A percentile compares a stretch with the other conserved stretches of the same genome.
phyloP scores from a whole-genome alignment of 2,329 filamentous ascomycete genomes.

The Pseudocercospora fuligena region DNA sequence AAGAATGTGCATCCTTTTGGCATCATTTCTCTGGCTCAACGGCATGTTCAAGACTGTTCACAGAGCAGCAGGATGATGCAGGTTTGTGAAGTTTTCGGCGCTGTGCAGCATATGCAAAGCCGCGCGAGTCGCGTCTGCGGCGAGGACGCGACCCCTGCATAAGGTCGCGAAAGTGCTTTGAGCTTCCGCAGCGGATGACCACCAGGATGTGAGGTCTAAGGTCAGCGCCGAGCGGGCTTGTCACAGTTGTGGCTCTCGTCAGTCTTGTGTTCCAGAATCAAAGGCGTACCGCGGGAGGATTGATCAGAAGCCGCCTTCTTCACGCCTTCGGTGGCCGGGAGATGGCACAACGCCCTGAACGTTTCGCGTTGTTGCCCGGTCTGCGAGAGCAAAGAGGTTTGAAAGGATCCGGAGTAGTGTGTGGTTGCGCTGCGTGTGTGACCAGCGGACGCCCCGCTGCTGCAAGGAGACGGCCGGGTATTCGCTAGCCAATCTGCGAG shows the following conservation, averaged over 20 bases:
- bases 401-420: not conserved
- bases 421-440: conserved; percentile 5
- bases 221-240: not conserved
- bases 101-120: not conserved
- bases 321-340: not conserved
- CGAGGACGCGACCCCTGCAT: conserved; percentile 8
- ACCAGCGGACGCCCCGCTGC: conserved; percentile 4
- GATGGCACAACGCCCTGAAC: not conserved
- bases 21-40: conserved; percentile 1
- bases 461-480: not conserved
- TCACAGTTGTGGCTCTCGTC: not conserved
- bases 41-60: not conserved
- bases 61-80: not conserved
- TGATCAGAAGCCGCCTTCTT: not conserved
- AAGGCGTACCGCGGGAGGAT: not conserved
- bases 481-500: conserved; percentile 10
- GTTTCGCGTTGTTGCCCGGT: not conserved
- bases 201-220: not conserved
- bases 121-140: conserved; percentile 1
- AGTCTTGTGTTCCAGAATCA: not conserved
- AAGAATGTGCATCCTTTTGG: not conserved
- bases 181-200: not conserved
- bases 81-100: conserved; percentile 2
- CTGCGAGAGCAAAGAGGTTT: not conserved
- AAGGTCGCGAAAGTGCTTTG: not conserved